These are phyloP conservation scores for baker's yeast (Saccharomyces cerevisiae) DNA, from an alignment of 805 yeast species.

Conservation along the genomic window DNA sequence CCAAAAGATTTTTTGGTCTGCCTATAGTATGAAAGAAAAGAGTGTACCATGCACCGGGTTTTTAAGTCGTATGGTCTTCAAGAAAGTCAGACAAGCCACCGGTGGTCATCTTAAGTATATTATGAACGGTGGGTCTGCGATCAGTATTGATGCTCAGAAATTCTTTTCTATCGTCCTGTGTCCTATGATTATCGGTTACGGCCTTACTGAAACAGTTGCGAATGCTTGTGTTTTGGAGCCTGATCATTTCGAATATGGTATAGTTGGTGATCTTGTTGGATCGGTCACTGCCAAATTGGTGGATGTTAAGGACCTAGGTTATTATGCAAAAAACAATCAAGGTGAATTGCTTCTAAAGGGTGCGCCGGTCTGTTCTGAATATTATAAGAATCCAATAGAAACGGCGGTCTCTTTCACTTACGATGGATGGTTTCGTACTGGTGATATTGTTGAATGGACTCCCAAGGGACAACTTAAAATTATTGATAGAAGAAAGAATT, in stretches of 20 bases:
- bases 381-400: constrained; percentile 76
- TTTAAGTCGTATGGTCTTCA: constrained; percentile 67
- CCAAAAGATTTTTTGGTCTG: constrained; percentile 86
- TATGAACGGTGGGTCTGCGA: constrained; percentile 89
- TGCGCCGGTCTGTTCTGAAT: constrained; percentile 61
- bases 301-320: constrained; percentile 87
- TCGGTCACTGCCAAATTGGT: constrained; percentile 80
- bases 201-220: constrained; percentile 93
- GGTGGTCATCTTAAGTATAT: constrained; percentile 75
- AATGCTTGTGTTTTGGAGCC: constrained; percentile 68
- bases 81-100: constrained; percentile 85
- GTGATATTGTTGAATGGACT: constrained; percentile 95
- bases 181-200: constrained; percentile 91
- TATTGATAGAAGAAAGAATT: constrained; percentile 91
- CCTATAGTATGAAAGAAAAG: constrained; percentile 66
- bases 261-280: constrained; percentile 76
- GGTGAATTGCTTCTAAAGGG: constrained; percentile 88
- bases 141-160: constrained; percentile 72
- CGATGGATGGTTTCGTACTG: constrained; percentile 93
- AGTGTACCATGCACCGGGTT: constrained; percentile 66
- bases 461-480: constrained; percentile 68
- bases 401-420: constrained; percentile 66
- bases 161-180: constrained; percentile 70
- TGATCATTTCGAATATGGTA: constrained; percentile 52
- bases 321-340: constrained; percentile 80